A percentile compares a stretch with the other conserved stretches of the same genome.
Conservation (phyloP, 495 filamentous ascomycete genomes). For the Chaetomidium leptoderma region DNA sequence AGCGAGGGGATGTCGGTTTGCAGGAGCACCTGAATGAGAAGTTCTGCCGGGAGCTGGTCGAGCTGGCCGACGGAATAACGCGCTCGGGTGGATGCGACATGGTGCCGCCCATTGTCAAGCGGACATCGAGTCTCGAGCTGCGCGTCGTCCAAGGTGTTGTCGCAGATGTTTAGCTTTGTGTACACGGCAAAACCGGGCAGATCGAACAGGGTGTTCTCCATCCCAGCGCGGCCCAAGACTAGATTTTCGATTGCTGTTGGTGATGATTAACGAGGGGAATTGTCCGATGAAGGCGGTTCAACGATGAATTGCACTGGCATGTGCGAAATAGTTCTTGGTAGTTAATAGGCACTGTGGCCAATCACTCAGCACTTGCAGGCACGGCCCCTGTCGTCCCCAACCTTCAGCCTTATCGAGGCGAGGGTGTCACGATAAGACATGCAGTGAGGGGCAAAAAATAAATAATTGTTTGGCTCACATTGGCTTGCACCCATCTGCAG, state of each 20-base stretch:
- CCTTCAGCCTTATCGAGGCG: conserved; percentile 17
- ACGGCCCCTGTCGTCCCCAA: conserved; percentile 21
- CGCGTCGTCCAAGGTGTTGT: conserved; percentile 26
- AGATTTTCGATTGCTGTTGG: too few species aligned
- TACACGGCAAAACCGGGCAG: too few species aligned
- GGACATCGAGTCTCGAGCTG: conserved; percentile 25
- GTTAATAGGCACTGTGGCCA: too few species aligned
- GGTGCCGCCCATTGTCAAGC: conserved; percentile 31
- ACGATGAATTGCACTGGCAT: too few species aligned
- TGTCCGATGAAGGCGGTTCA: too few species aligned
- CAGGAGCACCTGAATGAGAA: conserved; percentile 17
- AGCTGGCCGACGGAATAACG: conserved; percentile 7
- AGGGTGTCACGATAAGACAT: conserved; percentile 23
- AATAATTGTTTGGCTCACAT: conserved; percentile 19
- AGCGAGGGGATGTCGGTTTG: conserved; percentile 22
- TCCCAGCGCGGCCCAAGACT: too few species aligned
- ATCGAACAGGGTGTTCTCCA: too few species aligned
- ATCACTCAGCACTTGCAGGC: neutral
- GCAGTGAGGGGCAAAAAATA: conserved; percentile 26
- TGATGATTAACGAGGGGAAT: too few species aligned
- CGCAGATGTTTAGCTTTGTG: too few species aligned
- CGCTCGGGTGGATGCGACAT: neutral
- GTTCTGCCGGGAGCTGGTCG: conserved; percentile 25
- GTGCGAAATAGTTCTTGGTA: too few species aligned
- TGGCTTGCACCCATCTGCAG: conserved; percentile 13